Evolutionary conservation across 148 eudicot species (phyloP).

Genomic region (Fallopia convolvulus): DNA sequence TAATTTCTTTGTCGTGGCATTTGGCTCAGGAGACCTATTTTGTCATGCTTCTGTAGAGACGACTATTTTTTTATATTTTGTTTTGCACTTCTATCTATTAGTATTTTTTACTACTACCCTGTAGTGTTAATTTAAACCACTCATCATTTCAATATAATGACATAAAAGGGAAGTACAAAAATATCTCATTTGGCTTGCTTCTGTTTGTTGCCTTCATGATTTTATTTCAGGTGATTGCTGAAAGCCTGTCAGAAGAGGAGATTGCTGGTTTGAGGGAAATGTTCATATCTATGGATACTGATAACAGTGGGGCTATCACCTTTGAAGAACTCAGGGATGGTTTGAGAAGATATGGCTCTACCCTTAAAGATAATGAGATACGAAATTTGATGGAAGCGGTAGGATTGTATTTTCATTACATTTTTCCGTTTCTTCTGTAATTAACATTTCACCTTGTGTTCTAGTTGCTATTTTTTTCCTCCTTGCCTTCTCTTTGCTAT

Average conservation of each 20-base stretch:
- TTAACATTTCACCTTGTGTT: not conserved
- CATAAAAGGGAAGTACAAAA: not conserved
- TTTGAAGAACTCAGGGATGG: slow-evolving; percentile 14
- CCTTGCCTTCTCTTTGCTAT: not conserved
- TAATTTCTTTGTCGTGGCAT: not conserved
- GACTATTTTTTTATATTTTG: not conserved
- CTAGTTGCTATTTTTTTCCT: not conserved
- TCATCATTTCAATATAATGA: not conserved
- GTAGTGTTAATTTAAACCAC: not conserved
- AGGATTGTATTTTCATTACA: not conserved
- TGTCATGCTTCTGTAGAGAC: not conserved
- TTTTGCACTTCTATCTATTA: not conserved
- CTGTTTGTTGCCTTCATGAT: not conserved
- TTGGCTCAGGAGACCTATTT: not conserved
- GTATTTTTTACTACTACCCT: not conserved
- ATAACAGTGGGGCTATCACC: slow-evolving; percentile 14
- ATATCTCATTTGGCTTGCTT: not conserved
- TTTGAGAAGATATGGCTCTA: slow-evolving; percentile 13
- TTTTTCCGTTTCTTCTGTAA: not conserved
- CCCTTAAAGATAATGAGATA: slow-evolving; percentile 10
- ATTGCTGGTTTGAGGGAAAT: slow-evolving; percentile 15
- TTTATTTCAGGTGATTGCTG: slow-evolving; percentile 13
- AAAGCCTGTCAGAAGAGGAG: slow-evolving; percentile 14
- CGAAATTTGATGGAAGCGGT: slow-evolving; percentile 14
- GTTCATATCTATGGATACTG: slow-evolving; percentile 13